phyloP scores from a whole-genome alignment of 2,329 filamentous ascomycete species.

The Clonostachys solani region DNA sequence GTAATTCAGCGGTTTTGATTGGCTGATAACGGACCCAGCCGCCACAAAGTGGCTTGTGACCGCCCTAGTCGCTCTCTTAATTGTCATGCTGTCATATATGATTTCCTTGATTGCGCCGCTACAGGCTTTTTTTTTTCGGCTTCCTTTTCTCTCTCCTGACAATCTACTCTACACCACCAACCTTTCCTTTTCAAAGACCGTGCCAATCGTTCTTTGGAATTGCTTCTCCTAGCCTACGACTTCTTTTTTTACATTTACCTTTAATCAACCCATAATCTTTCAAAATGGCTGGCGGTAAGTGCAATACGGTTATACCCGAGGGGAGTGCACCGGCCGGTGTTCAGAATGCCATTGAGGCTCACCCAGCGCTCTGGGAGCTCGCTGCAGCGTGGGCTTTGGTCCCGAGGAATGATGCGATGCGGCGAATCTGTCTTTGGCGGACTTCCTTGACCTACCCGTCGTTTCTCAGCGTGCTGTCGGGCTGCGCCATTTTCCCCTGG shows the following conservation, averaged over 20 bases:
- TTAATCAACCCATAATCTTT: constrained; percentile 5
- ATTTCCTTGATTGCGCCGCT: constrained; percentile 7
- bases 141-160: constrained; percentile 11
- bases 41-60: too few relatives aligned
- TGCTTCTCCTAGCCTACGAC: constrained; percentile 9
- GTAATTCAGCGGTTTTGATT: constrained; percentile 31
- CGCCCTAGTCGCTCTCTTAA: neutral
- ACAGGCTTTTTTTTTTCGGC: neutral
- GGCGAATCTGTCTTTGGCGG: too few relatives aligned
- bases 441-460: too few relatives aligned
- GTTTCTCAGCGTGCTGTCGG: neutral
- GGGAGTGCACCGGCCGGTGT: neutral
- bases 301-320: neutral
- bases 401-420: too few relatives aligned
- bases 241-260: constrained; percentile 6
- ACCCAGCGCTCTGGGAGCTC: too few relatives aligned
- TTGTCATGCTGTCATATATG: constrained; percentile 33
- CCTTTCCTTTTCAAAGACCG: constrained; percentile 5
- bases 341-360: constrained; percentile 10
- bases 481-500: constrained; percentile 27
- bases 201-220: constrained; percentile 4
- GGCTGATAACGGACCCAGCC: constrained; percentile 11
- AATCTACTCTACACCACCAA: constrained; percentile 10
- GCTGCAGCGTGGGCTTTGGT: too few relatives aligned
- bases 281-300: constrained; percentile 44